phyloP scores from a whole-genome alignment of 345 rosid genomes.

The Raphanus sativus region DNA sequence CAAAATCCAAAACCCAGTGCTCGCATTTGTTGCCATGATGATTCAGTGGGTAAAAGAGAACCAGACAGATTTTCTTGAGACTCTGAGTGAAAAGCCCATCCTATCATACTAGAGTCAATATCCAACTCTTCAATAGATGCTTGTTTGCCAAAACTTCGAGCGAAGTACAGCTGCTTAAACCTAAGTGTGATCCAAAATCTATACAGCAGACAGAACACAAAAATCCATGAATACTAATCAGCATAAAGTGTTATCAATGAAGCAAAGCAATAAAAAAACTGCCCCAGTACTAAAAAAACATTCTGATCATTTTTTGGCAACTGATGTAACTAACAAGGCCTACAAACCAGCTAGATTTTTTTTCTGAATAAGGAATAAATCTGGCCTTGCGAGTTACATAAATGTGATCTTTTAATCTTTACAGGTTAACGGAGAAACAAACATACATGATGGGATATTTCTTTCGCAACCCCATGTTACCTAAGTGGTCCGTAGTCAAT shows the following conservation, averaged over 20 bases:
- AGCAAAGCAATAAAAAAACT: slow-evolving; percentile 9
- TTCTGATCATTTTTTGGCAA: slow-evolving; percentile 13
- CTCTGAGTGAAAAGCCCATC: slow-evolving; percentile 94
- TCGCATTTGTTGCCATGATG: slow-evolving; percentile 86
- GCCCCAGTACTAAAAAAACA: not conserved
- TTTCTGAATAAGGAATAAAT: not conserved
- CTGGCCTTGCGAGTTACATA: not conserved
- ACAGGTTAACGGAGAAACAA: slow-evolving; percentile 17
- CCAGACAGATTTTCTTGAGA: slow-evolving; percentile 72
- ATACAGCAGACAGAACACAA: slow-evolving; percentile 35
- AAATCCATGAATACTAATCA: slow-evolving; percentile 18
- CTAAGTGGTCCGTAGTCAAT: not conserved
- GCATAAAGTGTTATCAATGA: slow-evolving; percentile 16
- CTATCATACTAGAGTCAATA: slow-evolving; percentile 62
- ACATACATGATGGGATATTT: slow-evolving; percentile 1
- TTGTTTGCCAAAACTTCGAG: slow-evolving; percentile 57
- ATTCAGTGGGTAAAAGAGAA: slow-evolving; percentile 66
- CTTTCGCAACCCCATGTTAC: slow-evolving; percentile 5
- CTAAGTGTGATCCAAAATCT: slow-evolving; percentile 88
- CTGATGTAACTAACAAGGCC: slow-evolving; percentile 13
- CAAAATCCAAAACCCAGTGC: slow-evolving; percentile 86
- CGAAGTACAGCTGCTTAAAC: slow-evolving; percentile 62
- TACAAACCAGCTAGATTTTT: slow-evolving; percentile 4
- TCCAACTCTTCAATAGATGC: slow-evolving; percentile 62
- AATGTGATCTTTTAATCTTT: not conserved